A percentile compares a stretch with the other conserved stretches of the same genome.
Conservation (phyloP, 2,329 filamentous ascomycete species). For the Fusarium sp. region DNA sequence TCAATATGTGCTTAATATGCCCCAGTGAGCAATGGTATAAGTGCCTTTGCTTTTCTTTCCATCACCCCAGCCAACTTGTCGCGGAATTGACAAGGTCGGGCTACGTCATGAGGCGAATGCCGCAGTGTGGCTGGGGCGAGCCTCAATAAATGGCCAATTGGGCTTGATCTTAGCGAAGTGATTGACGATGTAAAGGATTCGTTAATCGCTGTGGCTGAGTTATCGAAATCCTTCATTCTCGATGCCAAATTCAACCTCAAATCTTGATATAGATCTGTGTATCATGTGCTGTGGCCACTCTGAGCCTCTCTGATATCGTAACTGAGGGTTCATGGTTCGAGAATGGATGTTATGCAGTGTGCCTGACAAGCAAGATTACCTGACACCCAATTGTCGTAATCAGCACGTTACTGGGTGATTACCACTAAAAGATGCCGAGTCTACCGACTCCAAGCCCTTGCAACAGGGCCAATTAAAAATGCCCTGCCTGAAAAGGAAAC, state of each 20-base stretch:
- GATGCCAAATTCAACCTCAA: constrained; percentile 1
- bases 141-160: constrained; percentile 18
- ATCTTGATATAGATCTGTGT: constrained; percentile 23
- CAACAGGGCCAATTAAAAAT: constrained; percentile 17
- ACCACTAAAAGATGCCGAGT: constrained; percentile 33
- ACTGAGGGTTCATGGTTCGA: background rate
- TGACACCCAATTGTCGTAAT: constrained; percentile 38
- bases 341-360: constrained; percentile 6
- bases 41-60: background rate
- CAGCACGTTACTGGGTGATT: constrained; percentile 12
- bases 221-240: constrained; percentile 1
- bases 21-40: background rate
- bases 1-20: background rate
- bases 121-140: constrained; percentile 19
- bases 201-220: constrained; percentile 32
- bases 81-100: background rate
- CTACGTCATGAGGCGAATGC: constrained; percentile 40
- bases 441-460: constrained; percentile 32
- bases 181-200: constrained; percentile 12
- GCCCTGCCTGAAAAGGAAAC: constrained; percentile 19
- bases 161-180: constrained; percentile 16
- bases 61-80: constrained; percentile 1
- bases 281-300: background rate
- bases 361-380: constrained; percentile 27
- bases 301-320: constrained; percentile 25